Base-by-base conservation (phyloP, 1,139 yeast genomes). In the Kodamaea sp. region DNA sequence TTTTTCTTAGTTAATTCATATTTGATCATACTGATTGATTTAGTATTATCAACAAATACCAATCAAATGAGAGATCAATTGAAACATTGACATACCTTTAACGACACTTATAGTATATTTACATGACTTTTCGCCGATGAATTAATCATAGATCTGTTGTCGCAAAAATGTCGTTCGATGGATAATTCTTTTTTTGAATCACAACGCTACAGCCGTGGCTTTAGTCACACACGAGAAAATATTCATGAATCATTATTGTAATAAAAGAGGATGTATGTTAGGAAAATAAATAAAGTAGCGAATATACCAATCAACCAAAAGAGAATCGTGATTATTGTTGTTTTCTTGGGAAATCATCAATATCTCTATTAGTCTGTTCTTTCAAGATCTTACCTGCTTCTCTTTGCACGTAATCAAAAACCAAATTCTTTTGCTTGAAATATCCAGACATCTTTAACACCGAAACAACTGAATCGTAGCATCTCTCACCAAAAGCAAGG, bases 401-500 rank as follows among this genome's bases (percentile, higher is more conserved):
- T 43, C 58, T 61, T 23, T 58, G 49, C 30, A 67, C 66, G 42
- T 58, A 62, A 47, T 70, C 75, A 35, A 56, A 54, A 33, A 69
- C 55, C 51, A 70, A 55, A 47, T 65, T 68, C 37, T 50, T 60
- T 47, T 71, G 77, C 50, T 62, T 68, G 52, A 72, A 72, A 50
- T 71, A 72, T 5, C 76, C 76, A 29, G 72, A 61, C 48, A 57
- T 41, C 42, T 58, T 63, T 49, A 71, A 65, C 4, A 66, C 24
- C 7, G 65, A 59, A 4, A 70, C 74, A 4, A 67, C 58, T 15
- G 58, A 61, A 46, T 75, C 81, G 48, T 73, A 77, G 46, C 76
- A 69, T 34, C 57, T 52, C 52, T 79, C 84, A 4, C 84, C 84
- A 53, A 76, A 65, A 8, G 68, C 57, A 38, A 79, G 64, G 50